Conservation (phyloP, 2,329 filamentous ascomycete genomes). For the Coniella vitis region DNA sequence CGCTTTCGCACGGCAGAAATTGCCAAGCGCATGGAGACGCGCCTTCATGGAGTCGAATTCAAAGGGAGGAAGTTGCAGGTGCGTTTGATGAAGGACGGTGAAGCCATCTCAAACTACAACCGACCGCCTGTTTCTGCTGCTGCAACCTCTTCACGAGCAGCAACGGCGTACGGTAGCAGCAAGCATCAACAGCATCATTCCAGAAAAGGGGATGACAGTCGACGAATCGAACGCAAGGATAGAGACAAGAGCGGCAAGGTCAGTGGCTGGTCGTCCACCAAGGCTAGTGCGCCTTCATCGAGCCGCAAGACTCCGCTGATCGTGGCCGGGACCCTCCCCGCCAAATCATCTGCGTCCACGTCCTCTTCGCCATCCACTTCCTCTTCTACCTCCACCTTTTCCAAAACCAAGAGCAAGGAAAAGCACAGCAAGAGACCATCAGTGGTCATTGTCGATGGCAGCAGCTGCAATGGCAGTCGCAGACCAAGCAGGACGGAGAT, state of each 20-base stretch:
- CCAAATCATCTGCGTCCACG: slow-evolving; percentile 1
- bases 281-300: slow-evolving; percentile 2
- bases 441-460: slow-evolving; percentile 14
- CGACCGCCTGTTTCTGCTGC: not conserved
- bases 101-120: slow-evolving; percentile 1
- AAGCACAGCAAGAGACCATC: slow-evolving; percentile 10
- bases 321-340: not conserved
- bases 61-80: slow-evolving; percentile 13
- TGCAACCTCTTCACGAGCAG: not conserved
- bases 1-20: slow-evolving; percentile 11
- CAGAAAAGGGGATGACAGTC: slow-evolving; percentile 5
- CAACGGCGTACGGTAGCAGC: slow-evolving; percentile 3
- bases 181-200: slow-evolving; percentile 3
- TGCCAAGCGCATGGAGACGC: slow-evolving; percentile 8
- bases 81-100: slow-evolving; percentile 15
- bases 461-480: slow-evolving; percentile 5
- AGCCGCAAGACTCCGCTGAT: slow-evolving; percentile 4
- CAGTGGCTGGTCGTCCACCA: not conserved
- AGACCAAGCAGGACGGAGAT: too few relatives aligned
- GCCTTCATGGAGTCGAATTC: slow-evolving; percentile 13
- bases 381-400: too few relatives aligned
- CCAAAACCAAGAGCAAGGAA: not conserved
- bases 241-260: slow-evolving; percentile 8
- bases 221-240: slow-evolving; percentile 9
- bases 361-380: not conserved